Evolutionary conservation across 352 stramenopile species (phyloP), one percentile per base, ranked within the genome.

Genomic region (Phytophthora boehmeriae): DNA sequence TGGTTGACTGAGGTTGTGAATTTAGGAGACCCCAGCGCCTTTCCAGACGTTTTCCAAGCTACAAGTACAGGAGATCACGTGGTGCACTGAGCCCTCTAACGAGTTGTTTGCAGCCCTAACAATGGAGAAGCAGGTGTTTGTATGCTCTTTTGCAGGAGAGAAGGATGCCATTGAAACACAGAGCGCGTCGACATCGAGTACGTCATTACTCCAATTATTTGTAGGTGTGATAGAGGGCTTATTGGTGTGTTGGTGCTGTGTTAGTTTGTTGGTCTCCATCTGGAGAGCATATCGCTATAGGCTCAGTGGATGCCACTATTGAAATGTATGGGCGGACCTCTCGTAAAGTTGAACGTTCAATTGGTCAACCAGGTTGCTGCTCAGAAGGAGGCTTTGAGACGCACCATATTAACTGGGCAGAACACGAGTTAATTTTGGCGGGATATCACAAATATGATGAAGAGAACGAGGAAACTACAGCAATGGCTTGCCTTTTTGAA

Each of bases 371-470:
- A 10, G 56, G 73, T 3, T 76, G 62, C 59, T 88, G 75, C 25
- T 41, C 59, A 19, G 53, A 69, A 13, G 59, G 63, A 14, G 53
- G 44, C 5, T 74, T 80, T 63, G 66, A 74, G 63, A 73, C 72
- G 1, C 80, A 92, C 43, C 83, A 92, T 59, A 52, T 92, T 9
- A 89, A 90, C 45, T 92, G 83, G 83, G 83, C 72, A 2, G 83
- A 92, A 51, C 67, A 88, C 27, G 69, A 89, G 10, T 50, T 92
- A 22, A 73, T 92, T 55, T 46, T 92, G 25, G 73, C 75, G 46
- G 83, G 83, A 14, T 92, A 87, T 54, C 52, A 71, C 2, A 78
- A 75, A 38, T 85, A 76, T 50, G 75, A 89, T 39, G 62, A 68
- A 32, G 73, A 86, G 3, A 58, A 77, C 4, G 72, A 87, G 19